Evolutionary conservation across 176 grass and related monocot genomes (phyloP), one percentile per base, ranked within the genome.

Genomic region (Oryza nivara): DNA sequence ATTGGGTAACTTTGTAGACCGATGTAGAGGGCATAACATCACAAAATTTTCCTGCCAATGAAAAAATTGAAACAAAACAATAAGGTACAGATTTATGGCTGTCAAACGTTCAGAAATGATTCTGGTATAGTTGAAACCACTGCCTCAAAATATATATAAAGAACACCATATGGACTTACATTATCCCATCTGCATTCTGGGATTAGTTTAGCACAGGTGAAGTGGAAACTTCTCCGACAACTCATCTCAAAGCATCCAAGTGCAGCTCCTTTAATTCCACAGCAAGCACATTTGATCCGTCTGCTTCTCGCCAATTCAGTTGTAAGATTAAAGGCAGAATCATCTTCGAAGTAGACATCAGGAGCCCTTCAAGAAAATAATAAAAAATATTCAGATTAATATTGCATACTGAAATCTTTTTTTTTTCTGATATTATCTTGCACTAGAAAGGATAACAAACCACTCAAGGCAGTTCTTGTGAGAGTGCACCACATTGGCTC

Each of bases 401-500:
- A 74, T 68, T 22, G 20, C 54, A 32, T 43, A 71, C 35, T 22
- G 1, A 83, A 73, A 75, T 75, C 2, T 8, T 79, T 6, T 9
- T 28, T 28, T 38, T 56, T 17, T 15, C n/a, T 7, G 44, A 67
- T 70, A 72, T 76, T 38, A 66, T 60, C 19, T 65, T 86, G 13
- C 10, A 51, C 40, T 34, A 44, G 52, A 81, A 63, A 86, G 47
- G 34, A 64, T 34, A 65, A 74, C 56, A 87, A 51, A 98, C 95
- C 95, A 98, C 83, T 98, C 92, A 34, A 86, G 81, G 85, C 95
- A 98, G 81, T 95, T 91, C 89, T 95, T 98, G 81, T 98, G 95
- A 80, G 87, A 82, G 65, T 95, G 86, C 78, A 95, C 65, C 26
- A 95, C 70, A 84, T 80, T 82, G 65, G 51, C n/a, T 11, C 89